phyloP scores from a whole-genome alignment of 2,329 filamentous ascomycete genomes.

The Drechslera avenae region DNA sequence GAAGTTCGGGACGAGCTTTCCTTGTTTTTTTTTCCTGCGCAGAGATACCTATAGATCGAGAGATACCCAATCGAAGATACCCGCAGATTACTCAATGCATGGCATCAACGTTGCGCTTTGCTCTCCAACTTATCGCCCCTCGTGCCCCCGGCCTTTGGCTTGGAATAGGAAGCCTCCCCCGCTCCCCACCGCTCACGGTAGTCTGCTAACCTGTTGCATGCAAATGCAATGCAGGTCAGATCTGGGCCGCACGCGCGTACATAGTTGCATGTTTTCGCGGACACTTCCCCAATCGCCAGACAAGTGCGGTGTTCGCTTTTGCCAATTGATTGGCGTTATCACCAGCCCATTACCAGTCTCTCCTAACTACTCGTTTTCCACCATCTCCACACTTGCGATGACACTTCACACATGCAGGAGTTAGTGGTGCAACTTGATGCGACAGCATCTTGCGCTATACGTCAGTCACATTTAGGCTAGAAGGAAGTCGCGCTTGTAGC shows the following conservation, averaged over 20 bases:
- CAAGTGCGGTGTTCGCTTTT: too few relatives aligned
- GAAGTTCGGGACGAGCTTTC: not conserved
- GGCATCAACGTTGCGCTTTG: not conserved
- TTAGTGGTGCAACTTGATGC: too few relatives aligned
- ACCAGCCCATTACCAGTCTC: too few relatives aligned
- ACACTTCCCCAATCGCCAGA: too few relatives aligned
- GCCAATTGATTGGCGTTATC: too few relatives aligned
- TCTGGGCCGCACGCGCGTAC: not conserved
- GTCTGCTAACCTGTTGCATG: not conserved
- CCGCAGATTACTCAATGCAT: slow-evolving; percentile 3
- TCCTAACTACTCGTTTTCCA: too few relatives aligned
- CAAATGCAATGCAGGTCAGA: slow-evolving; percentile 10
- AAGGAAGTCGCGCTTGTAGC: too few relatives aligned
- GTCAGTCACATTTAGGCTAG: too few relatives aligned
- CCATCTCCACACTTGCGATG: too few relatives aligned
- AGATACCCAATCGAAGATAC: slow-evolving; percentile 23
- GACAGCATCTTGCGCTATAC: too few relatives aligned
- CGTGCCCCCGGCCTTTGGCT: not conserved
- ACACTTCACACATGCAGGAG: too few relatives aligned
- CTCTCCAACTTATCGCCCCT: not conserved
- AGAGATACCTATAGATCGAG: slow-evolving; percentile 17
- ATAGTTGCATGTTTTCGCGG: too few relatives aligned
- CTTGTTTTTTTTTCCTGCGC: slow-evolving; percentile 8
- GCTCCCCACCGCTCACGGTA: not conserved
- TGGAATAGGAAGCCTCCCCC: not conserved